Base-by-base conservation (phyloP, 2,329 filamentous ascomycete genomes). In the Neofusicoccum cordaticola region DNA sequence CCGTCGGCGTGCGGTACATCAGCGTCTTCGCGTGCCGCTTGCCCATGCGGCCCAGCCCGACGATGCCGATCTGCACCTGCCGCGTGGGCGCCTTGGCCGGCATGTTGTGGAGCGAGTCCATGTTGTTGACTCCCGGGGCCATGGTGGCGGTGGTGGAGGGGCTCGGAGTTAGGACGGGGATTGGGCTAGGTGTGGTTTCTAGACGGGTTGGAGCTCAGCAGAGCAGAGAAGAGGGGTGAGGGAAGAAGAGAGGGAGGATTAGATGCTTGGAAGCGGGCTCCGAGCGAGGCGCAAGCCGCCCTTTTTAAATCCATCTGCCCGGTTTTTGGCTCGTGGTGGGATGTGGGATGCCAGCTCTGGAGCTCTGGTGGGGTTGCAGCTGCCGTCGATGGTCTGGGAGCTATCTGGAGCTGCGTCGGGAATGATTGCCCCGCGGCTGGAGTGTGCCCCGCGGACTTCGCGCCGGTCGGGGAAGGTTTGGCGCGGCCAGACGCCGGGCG, bases 21-120 rank as follows among this genome's bases (percentile, higher is more conserved):
- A 82, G 78, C 67, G 80, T 81, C 57, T 79, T 71, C 63, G 79
- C 81, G 72, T 83, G 81, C 15, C 81, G 76, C 68, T 80, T 78
- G 62, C 81, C 82, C 80, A 84, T 83, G 67, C 82, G 80, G 35
- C 82, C 82, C 56, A 84, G 79, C 47, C 82, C 82, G 22, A 78
- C 79, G 63, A 79, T 78, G 57, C 73, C 81, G 67, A 83, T 74
- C 65, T 78, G 75, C 63, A 82, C 19, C 4, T 48, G 39, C 27
- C 7, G 72, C 9, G 62, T 50, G 9, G 62, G 62, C n/a, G 53
- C 52, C 35, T 58, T 58, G 13, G 42, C 19, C 0, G 62, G 62
- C 62, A 64, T 64, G 62, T 58, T 64, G 62, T 58, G 52, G 45
- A 64, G 62, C 13, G 62, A 57, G 53, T 64, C 62, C 52, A 64